phyloP scores from a whole-genome alignment of 768 basidiomycete genomes.

The Strobilomyces dryophilus region DNA sequence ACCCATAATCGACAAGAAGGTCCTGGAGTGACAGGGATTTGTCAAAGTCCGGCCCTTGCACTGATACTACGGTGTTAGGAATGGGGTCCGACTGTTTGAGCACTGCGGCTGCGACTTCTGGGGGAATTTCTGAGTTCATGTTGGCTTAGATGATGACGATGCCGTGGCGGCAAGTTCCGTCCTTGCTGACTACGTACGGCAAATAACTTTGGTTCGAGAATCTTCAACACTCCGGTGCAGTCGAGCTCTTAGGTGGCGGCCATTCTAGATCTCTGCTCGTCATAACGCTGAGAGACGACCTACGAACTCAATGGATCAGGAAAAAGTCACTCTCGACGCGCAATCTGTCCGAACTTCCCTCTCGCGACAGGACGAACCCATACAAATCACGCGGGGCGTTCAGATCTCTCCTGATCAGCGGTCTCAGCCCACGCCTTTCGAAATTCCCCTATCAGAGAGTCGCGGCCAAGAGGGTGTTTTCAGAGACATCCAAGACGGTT shows the following conservation, averaged over 20 bases:
- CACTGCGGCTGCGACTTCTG: conserved; percentile 68
- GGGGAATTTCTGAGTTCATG: conserved; percentile 39
- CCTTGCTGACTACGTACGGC: too few species aligned
- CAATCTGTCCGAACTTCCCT: not conserved
- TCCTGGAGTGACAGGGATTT: conserved; percentile 57
- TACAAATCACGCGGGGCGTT: conserved; percentile 5
- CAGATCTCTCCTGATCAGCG: conserved; percentile 4
- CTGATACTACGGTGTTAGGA: conserved; percentile 58
- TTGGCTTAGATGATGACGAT: not conserved
- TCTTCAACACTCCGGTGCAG: too few species aligned
- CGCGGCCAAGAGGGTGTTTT: not conserved
- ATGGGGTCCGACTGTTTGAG: conserved; percentile 73
- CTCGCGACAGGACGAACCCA: conserved; percentile 6
- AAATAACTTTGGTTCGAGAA: too few species aligned
- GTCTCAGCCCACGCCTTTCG: conserved; percentile 2
- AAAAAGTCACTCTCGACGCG: conserved; percentile 4
- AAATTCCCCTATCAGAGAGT: conserved; percentile 1
- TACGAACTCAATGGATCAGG: conserved; percentile 17
- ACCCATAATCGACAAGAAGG: conserved; percentile 75
- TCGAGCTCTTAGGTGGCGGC: too few species aligned
- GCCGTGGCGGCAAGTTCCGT: too few species aligned
- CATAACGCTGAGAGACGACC: not conserved
- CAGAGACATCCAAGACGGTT: not conserved
- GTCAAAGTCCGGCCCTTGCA: conserved; percentile 87
- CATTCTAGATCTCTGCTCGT: not conserved